Base-by-base conservation (phyloP, 129 eudicot species). In the Centaurea solstitialis region DNA sequence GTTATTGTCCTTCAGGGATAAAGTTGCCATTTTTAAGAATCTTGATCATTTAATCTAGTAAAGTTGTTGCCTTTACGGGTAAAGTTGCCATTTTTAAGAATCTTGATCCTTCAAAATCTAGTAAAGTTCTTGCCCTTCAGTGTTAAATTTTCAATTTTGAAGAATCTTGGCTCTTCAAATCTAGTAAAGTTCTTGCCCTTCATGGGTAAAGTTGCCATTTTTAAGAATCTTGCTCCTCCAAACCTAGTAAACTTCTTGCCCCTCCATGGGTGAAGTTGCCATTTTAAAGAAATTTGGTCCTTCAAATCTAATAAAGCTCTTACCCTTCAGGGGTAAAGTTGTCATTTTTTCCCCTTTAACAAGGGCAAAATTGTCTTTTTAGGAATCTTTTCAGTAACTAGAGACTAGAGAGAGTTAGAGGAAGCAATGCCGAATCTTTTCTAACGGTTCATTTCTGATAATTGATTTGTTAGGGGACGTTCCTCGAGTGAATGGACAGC, bases 401-500 rank as follows among this genome's bases (percentile, higher is more conserved):
- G 30, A 26, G 30, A 26, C 30, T 26, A 26, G 30, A 26, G 30
- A 26, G 30, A 26, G 30, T 26, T 26, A 26, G 30, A 26, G 30
- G 30, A 26, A 26, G 30, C 30, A 26, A 26, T 26, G 30, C 30
- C 30, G 30, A 64, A 64, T 18, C 12, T 64, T 64, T 61, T 61
- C 20, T 15, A 50, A 50, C 24, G 47, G 62, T 2, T 1, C 1
- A 0, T 50, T 74, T 28, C 69, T 24, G 18, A 68, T 65, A 80
- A 50, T 23, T 22, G 11, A 45, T 76, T 82, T 84, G 53, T 69
- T 41, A 91, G 93, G 97, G 47, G 93, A 91, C 73, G 97, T 91
- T 9, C 90, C 97, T 35, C 80, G 97, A 79, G 93, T 91, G 70
- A 83, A 91, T 17, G 93, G 93, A 65, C 97, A 91, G 79, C 88